Conservation (phyloP, 306 rosid genomes). For the Luffa acutangula region DNA sequence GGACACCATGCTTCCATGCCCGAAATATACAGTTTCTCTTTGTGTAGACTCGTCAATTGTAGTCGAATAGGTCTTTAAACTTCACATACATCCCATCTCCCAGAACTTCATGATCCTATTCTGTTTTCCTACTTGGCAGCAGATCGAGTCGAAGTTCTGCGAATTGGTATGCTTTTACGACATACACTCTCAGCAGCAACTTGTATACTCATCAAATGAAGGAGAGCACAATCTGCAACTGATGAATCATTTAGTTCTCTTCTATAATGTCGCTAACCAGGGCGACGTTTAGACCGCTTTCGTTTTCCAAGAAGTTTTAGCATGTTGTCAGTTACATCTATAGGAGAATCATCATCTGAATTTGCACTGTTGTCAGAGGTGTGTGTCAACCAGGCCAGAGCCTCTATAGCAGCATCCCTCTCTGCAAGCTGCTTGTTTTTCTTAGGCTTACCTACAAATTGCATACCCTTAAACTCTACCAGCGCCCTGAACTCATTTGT, state of each 20-base stretch:
- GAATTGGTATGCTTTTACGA: not conserved
- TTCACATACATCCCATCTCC: not conserved
- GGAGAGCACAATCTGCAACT: not conserved
- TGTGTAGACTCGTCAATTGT: not conserved
- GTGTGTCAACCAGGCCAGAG: slow-evolving; percentile 96
- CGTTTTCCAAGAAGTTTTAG: slow-evolving; percentile 79
- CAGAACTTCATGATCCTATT: not conserved
- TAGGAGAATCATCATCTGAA: slow-evolving; percentile 44
- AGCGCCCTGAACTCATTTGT: slow-evolving; percentile 89
- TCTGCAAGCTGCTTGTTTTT: slow-evolving; percentile 94
- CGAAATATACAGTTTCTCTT: not conserved
- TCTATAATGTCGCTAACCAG: slow-evolving; percentile 17
- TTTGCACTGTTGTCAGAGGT: slow-evolving; percentile 50
- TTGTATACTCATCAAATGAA: not conserved
- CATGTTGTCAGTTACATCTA: slow-evolving; percentile 92
- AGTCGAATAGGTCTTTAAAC: not conserved
- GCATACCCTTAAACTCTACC: slow-evolving; percentile 97
- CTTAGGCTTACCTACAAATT: slow-evolving; percentile 89
- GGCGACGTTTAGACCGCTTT: slow-evolving; percentile 56
- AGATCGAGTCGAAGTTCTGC: not conserved
- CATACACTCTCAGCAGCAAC: not conserved
- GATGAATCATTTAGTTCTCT: not conserved
- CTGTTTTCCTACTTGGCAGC: not conserved
- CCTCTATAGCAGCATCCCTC: slow-evolving; percentile 93
- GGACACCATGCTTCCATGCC: not conserved